Percentiles rank a stretch among this genome's conserved stretches.
These are phyloP conservation scores for Tolypocladium tundrense DNA, from an alignment of 2,329 filamentous ascomycete genomes.

Conservation along the genomic window DNA sequence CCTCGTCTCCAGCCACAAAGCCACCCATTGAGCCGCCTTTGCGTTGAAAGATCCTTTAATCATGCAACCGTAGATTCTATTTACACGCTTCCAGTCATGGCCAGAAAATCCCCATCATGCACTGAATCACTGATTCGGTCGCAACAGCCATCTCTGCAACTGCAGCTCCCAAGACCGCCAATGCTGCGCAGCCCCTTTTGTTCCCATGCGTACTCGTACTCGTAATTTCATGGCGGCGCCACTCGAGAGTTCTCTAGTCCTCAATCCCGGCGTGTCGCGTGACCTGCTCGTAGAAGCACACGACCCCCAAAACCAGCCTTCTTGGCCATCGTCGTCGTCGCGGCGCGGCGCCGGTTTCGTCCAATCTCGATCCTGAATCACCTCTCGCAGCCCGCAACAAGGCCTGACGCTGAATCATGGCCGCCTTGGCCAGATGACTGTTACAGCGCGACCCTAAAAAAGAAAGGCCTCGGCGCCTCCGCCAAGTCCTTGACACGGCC, in stretches of 20 bases:
- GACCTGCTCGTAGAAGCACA: neutral
- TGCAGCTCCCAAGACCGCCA: neutral
- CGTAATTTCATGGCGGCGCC: neutral
- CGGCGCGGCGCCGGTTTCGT: too few species aligned
- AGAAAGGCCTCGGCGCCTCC: neutral
- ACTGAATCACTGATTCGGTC: neutral
- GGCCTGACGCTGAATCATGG: neutral
- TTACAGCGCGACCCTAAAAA: neutral
- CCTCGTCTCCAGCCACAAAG: neutral
- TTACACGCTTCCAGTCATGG: neutral
- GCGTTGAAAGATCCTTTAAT: neutral
- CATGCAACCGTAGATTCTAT: neutral
- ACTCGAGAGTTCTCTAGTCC: neutral
- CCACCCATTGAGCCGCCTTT: neutral
- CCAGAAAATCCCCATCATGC: neutral
- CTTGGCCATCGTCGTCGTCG: neutral
- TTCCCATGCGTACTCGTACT: neutral
- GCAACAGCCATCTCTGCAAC: neutral
- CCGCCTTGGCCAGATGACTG: neutral
- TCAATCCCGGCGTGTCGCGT: neutral
- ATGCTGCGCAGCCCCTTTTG: neutral
- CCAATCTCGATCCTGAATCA: neutral
- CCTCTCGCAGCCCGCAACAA: neutral
- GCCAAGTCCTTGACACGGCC: neutral
- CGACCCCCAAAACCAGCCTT: neutral